Percentiles rank a stretch among this genome's conserved stretches.
phyloP scores from a whole-genome alignment of 306 rosid species.

The Pyrus communis region DNA sequence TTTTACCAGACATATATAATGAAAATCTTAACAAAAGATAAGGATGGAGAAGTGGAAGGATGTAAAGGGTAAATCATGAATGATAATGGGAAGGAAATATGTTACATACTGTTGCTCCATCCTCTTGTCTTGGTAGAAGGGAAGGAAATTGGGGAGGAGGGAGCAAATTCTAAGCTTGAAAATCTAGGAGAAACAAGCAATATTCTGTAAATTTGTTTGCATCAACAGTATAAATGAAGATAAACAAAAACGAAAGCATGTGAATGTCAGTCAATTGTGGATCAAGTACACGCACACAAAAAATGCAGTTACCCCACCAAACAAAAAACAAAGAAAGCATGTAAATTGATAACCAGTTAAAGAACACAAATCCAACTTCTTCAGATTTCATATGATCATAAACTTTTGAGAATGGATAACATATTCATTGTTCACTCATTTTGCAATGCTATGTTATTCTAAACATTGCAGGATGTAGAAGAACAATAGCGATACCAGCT shows the following conservation, averaged over 20 bases:
- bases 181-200: background rate
- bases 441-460: background rate
- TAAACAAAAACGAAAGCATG: background rate
- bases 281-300: background rate
- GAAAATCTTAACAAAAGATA: background rate
- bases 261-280: background rate
- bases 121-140: background rate
- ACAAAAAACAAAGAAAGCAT: background rate
- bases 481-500: constrained; percentile 20
- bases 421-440: background rate
- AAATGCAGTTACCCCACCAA: background rate
- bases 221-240: background rate
- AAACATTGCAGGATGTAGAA: background rate
- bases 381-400: background rate
- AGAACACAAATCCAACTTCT: background rate
- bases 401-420: background rate
- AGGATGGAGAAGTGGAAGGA: background rate
- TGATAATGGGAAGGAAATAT: background rate
- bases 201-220: background rate
- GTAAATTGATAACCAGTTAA: background rate
- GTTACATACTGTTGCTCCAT: background rate
- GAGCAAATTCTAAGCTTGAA: background rate
- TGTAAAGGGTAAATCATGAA: background rate
- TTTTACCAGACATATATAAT: background rate
- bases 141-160: background rate